phyloP scores from a whole-genome alignment of 1,284 basidiomycete genomes.

The Ceratobasidium sp. region DNA sequence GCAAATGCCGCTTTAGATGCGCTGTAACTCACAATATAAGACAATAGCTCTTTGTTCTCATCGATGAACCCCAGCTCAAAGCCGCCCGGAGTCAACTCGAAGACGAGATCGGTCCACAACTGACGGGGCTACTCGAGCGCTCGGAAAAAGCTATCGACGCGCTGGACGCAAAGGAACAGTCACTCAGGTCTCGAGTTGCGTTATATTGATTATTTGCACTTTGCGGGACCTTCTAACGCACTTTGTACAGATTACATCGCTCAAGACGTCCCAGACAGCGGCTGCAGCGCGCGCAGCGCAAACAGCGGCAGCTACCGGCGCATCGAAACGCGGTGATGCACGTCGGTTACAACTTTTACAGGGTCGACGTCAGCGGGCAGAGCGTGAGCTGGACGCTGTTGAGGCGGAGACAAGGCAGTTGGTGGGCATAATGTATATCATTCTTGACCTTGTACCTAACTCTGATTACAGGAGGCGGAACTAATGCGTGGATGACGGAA shows the following conservation, averaged over 20 bases:
- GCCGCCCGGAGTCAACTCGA: slow-evolving; percentile 45
- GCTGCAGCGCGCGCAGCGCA: slow-evolving; percentile 26
- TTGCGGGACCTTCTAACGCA: too few species aligned
- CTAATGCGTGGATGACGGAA: slow-evolving; percentile 20
- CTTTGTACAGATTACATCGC: slow-evolving; percentile 22
- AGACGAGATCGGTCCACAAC: slow-evolving; percentile 47
- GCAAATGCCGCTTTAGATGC: too few species aligned
- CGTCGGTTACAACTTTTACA: slow-evolving; percentile 31
- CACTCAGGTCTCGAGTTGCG: slow-evolving; percentile 40
- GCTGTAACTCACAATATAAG: too few species aligned
- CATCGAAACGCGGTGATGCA: slow-evolving; percentile 31
- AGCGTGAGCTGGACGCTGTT: slow-evolving; percentile 26
- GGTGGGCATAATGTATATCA: neutral
- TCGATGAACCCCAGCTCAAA: slow-evolving; percentile 47
- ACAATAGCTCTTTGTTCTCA: slow-evolving; percentile 45
- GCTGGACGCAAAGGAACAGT: slow-evolving; percentile 45
- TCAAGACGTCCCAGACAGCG: slow-evolving; percentile 33
- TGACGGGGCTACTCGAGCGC: slow-evolving; percentile 45
- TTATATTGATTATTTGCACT: neutral
- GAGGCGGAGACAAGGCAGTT: slow-evolving; percentile 29
- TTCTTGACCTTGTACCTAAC: too few species aligned
- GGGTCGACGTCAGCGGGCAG: slow-evolving; percentile 27
- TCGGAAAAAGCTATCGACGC: slow-evolving; percentile 48
- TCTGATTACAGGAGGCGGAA: slow-evolving; percentile 17
- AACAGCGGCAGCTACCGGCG: slow-evolving; percentile 24